Evolutionary conservation across 768 basidiomycete genomes (phyloP).

Genomic region (Pholiota molesta): DNA sequence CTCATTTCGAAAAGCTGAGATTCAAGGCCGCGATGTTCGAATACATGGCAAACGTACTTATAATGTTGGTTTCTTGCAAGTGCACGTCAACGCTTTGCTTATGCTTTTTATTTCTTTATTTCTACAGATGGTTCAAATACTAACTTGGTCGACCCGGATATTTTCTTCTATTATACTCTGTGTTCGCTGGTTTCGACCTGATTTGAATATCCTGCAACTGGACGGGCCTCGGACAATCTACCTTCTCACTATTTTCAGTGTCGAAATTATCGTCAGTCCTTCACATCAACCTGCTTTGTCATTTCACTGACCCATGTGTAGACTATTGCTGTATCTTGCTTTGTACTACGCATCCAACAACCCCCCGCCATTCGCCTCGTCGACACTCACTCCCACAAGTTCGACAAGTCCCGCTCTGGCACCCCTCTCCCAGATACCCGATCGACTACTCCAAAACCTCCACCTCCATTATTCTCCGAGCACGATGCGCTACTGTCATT

Average conservation of each 20-base stretch:
- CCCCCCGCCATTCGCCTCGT: conserved; percentile 75
- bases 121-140: conserved; percentile 58
- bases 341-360: conserved; percentile 62
- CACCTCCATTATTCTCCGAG: conserved; percentile 35
- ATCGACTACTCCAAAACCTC: conserved; percentile 23
- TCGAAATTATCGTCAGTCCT: conserved; percentile 61
- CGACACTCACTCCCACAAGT: conserved; percentile 50
- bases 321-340: conserved; percentile 55
- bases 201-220: conserved; percentile 39
- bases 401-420: conserved; percentile 42
- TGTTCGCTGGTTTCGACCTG: conserved; percentile 41
- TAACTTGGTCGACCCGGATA: conserved; percentile 61
- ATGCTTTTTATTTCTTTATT: background rate
- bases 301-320: conserved; percentile 27
- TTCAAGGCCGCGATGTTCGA: conserved; percentile 74
- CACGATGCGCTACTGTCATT: conserved; percentile 65
- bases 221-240: conserved; percentile 42
- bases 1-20: conserved; percentile 55
- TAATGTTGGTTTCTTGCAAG: conserved; percentile 43
- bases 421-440: conserved; percentile 41
- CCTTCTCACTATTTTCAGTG: conserved; percentile 43
- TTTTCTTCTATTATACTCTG: conserved; percentile 49
- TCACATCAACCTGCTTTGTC: background rate
- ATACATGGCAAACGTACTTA: conserved; percentile 66
- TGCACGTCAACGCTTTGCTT: background rate